Evolutionary conservation across 805 yeast species (phyloP).

Genomic region (Schizosaccharomyces pombe): DNA sequence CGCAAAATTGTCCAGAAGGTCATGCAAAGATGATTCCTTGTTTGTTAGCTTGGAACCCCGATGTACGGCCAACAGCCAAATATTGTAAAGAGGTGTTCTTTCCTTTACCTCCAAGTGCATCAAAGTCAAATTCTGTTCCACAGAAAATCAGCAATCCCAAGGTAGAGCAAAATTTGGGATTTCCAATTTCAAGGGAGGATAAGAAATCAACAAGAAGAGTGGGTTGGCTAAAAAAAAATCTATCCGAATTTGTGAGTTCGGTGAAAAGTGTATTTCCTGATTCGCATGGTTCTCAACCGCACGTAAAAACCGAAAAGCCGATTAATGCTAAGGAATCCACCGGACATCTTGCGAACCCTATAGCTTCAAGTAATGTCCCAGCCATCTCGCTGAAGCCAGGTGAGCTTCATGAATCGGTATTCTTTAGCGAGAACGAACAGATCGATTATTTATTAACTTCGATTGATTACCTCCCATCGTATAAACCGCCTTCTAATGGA

Average conservation of each 20-base stretch:
- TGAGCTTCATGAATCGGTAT: no score
- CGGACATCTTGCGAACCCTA: no score
- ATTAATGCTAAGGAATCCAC: background rate
- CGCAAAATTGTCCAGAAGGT: background rate
- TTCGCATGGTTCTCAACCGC: background rate
- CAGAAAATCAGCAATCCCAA: background rate
- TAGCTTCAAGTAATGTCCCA: no score
- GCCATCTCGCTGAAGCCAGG: no score
- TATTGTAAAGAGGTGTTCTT: background rate
- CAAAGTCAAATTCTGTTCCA: background rate
- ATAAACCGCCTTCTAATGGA: no score
- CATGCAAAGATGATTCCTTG: background rate
- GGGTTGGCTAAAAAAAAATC: background rate
- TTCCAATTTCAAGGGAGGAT: background rate
- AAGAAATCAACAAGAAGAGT: background rate
- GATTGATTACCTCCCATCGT: no score
- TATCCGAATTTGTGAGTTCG: background rate
- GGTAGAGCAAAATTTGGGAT: background rate
- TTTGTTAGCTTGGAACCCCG: background rate
- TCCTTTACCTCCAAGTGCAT: background rate
- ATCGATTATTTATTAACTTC: no score
- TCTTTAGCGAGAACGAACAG: no score
- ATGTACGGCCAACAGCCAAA: background rate
- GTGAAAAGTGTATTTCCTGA: background rate
- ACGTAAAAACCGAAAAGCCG: background rate